Base-by-base conservation (phyloP, 1,284 basidiomycete species). In the Cryptococcus sp. region DNA sequence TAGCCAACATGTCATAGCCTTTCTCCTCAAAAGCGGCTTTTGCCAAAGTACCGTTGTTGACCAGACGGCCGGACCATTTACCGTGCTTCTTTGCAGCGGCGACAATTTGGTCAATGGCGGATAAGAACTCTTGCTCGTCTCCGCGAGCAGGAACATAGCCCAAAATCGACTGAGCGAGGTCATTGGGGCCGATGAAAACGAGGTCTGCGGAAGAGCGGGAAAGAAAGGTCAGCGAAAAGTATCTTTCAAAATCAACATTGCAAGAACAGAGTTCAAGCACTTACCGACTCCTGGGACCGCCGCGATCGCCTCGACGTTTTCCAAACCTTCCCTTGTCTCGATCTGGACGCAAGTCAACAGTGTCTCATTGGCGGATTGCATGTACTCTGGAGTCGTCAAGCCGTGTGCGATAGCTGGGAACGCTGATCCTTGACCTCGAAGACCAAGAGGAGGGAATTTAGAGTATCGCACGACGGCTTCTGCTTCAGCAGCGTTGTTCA, bases 181-280 rank as follows among this genome's bases (percentile, higher is more conserved):
- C 72, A 54, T 74, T 74, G 6, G 72, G 72, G 23, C 72, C 72
- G 61, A 74, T 72, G 61, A 74, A 72, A 37, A 74, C 25, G 40
- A 59, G 50, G 50, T 74, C 72, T 73, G 55, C 8, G 8, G n/a
- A n/a, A 7, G 48, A n/a, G 55, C 22, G 19, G 2, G 13, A n/a
- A 11, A 17, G 7, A 39, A 43, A 39, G n/a, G 16, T 16, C 53
- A 43, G n/a, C 39, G 17, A 15, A 8, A n/a, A 29, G 34, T 29
- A 45, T 16, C 43, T 44, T 16, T 10, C 17, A 17, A 3, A 17
- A 3, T 17, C 7, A 13, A 5, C 15, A 37, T 6, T 5, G 22
- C 5, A 29, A 29, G 29, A 10, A 34, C 8, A 34, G 8, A 34
- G 29, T 16, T 20, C 23, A 22, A 34, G 3, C 11, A 67, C 68